Base-by-base conservation (phyloP, 306 rosid genomes). In the Echinosophora koreensis region DNA sequence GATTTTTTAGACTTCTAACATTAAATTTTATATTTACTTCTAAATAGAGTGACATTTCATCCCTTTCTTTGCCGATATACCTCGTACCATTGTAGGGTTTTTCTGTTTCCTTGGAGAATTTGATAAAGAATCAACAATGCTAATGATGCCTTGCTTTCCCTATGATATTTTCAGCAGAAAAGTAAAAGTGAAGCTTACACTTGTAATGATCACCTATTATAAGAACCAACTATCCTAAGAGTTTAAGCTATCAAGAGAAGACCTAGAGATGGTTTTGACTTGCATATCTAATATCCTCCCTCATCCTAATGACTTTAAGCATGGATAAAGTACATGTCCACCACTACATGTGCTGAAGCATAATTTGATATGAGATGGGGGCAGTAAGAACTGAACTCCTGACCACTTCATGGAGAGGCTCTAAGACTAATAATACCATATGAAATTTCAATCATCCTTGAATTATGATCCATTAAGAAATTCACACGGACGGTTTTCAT, bases 141-240 rank as follows among this genome's bases (percentile, higher is more conserved):
- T 16, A 66, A 41, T 8, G 39, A 77, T 57, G 62, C 54, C 42
- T 57, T 27, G 18, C 47, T 5, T 74, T 74, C 41, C 67, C 49
- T 32, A 51, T 11, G 58, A 32, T 8, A 37, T 30, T 64, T 39
- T 16, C 12, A 10, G 18, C 2, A 35, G 35, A 80, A 32, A 55
- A 13, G 4, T 51, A 63, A 30, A 30, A 42, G 13, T 8, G 52
- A 14, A 38, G 22, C 62, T 46, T 55, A 34, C 65, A 46, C 32
- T 17, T 64, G 42, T 8, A 71, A 32, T 72, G 68, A 54, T 72
- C 32, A 41, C 73, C 73, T 67, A 46, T 68, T 42, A 35, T 56
- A 42, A 66, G 44, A 38, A 41, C 49, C 13, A 55, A 58, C 41
- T 50, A 69, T 59, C 62, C 71, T 17, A 27, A 44, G 38, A 69